Conservation (phyloP, 768 basidiomycete genomes). For the Ramaria sp. region DNA sequence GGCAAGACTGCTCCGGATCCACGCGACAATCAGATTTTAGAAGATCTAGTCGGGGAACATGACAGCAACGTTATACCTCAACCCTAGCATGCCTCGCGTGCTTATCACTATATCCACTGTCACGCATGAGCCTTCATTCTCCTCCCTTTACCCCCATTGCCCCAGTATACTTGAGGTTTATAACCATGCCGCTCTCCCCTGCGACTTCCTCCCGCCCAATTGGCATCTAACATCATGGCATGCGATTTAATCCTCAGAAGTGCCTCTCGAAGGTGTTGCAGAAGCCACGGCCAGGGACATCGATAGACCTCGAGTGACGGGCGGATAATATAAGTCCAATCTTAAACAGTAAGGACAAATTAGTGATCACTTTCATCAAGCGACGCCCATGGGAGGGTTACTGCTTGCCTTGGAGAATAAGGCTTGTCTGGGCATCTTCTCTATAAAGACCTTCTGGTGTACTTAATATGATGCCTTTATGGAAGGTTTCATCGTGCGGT, state of each 20-base stretch:
- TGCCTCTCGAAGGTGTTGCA: neutral
- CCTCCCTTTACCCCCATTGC: too few species aligned
- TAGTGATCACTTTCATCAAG: neutral
- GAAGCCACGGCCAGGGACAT: neutral
- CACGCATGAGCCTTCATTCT: too few species aligned
- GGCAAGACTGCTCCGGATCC: too few species aligned
- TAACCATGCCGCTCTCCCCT: too few species aligned
- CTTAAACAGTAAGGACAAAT: neutral
- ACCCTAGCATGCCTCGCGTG: too few species aligned
- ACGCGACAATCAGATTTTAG: too few species aligned
- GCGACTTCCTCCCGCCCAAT: neutral
- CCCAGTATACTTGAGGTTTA: too few species aligned
- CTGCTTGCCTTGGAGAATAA: neutral
- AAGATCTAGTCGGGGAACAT: too few species aligned
- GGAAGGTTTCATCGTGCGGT: neutral
- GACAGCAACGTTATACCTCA: too few species aligned
- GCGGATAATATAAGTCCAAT: conserved; percentile 6
- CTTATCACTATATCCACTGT: too few species aligned
- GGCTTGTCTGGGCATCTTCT: neutral
- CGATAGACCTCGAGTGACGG: neutral
- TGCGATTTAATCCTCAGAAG: neutral
- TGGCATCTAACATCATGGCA: neutral
- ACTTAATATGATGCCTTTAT: neutral
- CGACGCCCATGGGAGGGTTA: neutral
- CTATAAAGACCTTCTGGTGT: neutral